Evolutionary conservation across 345 rosid genomes (phyloP), one percentile per base, ranked within the genome.

Genomic region (Pseudoturritis turrita): DNA sequence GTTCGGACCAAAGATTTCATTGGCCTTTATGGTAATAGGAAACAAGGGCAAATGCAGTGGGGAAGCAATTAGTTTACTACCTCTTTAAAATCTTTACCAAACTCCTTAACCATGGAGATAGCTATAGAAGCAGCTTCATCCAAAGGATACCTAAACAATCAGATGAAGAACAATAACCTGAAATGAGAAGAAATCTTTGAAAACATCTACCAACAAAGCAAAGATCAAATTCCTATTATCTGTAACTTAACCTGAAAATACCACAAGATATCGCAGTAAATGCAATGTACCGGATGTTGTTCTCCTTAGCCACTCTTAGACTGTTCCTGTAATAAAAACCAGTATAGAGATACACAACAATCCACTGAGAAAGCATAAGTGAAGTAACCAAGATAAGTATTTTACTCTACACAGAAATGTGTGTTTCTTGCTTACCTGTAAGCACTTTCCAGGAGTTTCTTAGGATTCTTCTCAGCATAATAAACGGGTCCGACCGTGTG

Each of bases 191-290:
- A 64, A 19, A 46, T 23, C 15, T 23, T 10, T 1, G 12, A 44
- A 22, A 56, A 31, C 19, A 14, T 37, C 2, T 35, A 70, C 4
- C 21, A 37, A 37, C 43, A 39, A 51, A 0, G 49, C 17, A 18
- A 26, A 52, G 6, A 21, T 63, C n/a, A 45, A 41, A 21, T 52
- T 53, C 9, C 6, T 35, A 19, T 29, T 28, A 22, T 45, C 6
- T 53, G 52, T 19, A 58, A 63, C 78, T 74, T 25, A 77, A 89
- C 92, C 95, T 63, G 45, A 46, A 88, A 23, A 78, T 80, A 52
- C 98, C 98, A 65, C 97, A 93, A 56, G 90, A 86, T 68, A 93
- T 85, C 3, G 97, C 98, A 41, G 96, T 82, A 71, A 90, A 88
- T 26, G 97, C 97, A 68, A 93, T 77, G 66, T 79, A 88, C 60